A percentile compares a stretch with the other conserved stretches of the same genome.
Conservation (phyloP, 768 basidiomycete species). For the Leccinum uliginosum region DNA sequence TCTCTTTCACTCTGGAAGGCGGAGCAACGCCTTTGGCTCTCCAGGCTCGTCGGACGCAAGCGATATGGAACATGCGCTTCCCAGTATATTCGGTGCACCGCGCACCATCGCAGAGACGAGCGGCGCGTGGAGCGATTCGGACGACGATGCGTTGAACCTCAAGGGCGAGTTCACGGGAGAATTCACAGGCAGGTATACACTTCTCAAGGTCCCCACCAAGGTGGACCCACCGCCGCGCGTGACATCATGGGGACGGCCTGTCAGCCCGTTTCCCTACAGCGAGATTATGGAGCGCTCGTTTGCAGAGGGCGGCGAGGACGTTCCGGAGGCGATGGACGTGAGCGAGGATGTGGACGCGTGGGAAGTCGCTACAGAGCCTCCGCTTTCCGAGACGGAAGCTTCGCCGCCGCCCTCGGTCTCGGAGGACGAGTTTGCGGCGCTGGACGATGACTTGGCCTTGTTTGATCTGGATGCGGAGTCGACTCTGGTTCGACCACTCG, state of each 20-base stretch:
- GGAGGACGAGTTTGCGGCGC: constrained; percentile 18
- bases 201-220: constrained; percentile 56
- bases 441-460: constrained; percentile 14
- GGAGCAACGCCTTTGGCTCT: not conserved
- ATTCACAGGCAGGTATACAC: constrained; percentile 62
- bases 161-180: constrained; percentile 64
- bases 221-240: constrained; percentile 58
- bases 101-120: constrained; percentile 2
- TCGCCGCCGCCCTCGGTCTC: constrained; percentile 6
- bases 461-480: constrained; percentile 18
- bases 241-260: constrained; percentile 64
- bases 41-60: constrained; percentile 1
- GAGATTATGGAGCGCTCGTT: constrained; percentile 29
- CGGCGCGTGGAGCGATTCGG: constrained; percentile 26
- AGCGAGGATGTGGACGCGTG: constrained; percentile 9
- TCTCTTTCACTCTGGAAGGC: constrained; percentile 11
- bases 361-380: constrained; percentile 23
- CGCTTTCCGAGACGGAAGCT: constrained; percentile 11
- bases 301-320: constrained; percentile 6
- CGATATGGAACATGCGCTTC: constrained; percentile 8
- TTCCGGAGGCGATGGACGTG: not conserved
- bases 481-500: constrained; percentile 7
- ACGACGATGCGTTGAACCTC: constrained; percentile 32
- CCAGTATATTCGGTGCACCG: constrained; percentile 10
- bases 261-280: constrained; percentile 58